Base-by-base conservation (phyloP, 345 rosid species). In the Salix udensis region DNA sequence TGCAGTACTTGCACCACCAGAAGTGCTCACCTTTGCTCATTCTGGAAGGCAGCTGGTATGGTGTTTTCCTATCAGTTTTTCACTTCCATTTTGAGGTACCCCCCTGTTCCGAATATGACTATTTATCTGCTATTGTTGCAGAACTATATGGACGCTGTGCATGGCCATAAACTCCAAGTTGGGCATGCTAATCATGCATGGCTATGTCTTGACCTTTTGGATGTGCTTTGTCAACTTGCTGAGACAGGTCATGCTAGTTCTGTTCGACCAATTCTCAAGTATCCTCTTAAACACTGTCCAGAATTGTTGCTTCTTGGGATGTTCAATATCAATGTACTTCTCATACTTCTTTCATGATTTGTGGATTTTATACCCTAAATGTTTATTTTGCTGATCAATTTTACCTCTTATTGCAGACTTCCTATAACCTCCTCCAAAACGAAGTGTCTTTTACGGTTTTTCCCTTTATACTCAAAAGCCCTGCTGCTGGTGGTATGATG, bases 31-130 rank as follows among this genome's bases (percentile, higher is more conserved):
- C 79, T 96, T 92, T 85, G 89, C 83, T 46, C 90, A 96, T 82
- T 92, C 97, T 80, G 84, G 82, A 72, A 89, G 94, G 84, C 92
- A 87, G 84, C 87, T 96, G 94, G 99, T 96, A 91, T 84, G 87
- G 71, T 75, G 77, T 40, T 60, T 75, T 53, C n/a, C 28, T 65
- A 40, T 74, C 67, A 31, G 9, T 21, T 72, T 72, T 66, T 71
- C 73, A 61, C 64, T 55, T 77, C 60, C 42, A 28, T 81, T 74
- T n/a, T 73, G 24, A 30, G 44, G 30, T 10, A 37, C 12, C 26
- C 26, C 26, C 65, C 52, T 15, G n/a, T 11, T 52, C 3, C 66
- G 13, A 65, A 73, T 72, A 19, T 74, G 12, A 65, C 67, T 70
- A 13, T 77, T 81, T 76, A 78, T 58, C 21, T 42, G 31, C 46